Evolutionary conservation across 352 stramenopile genomes (phyloP), one percentile per base, ranked within the genome.

Genomic region (Halophytophthora polymorphica): DNA sequence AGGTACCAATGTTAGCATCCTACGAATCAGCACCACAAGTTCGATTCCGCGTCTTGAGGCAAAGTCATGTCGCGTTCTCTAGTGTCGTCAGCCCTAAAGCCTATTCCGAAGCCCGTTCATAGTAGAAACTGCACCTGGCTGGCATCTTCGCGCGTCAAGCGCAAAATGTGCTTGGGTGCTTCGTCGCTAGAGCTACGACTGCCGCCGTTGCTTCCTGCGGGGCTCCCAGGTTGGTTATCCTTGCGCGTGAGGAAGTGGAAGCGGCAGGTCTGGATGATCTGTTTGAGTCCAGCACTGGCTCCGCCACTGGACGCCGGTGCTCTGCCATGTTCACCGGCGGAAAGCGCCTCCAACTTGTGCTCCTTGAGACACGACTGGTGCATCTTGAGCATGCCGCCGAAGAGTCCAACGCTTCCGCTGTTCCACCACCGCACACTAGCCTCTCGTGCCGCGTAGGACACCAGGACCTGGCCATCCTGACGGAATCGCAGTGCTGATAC

Each of bases 361-460:
- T 94, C 81, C 40, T 90, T 90, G 21, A 94, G 68, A 56, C 83
- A 94, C 15, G 82, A 89, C 52, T 94, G 83, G 38, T 94, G 83
- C 66, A 94, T 88, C 68, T 91, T 91, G 41, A 94, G 69, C 75
- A 94, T 90, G 3, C 82, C 77, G 2, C 81, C 81, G 42, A 94
- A 91, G 6, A 94, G 49, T 1, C 81, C 82, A 3, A 76, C 75
- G 21, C 82, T 86, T 17, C 78, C 77, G 43, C 79, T 91, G 56
- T 94, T 94, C 83, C 83, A 94, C 81, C 81, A 94, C 5, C 82
- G 71, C 1, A 94, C 79, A 34, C 80, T 91, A 0, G 71, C 77
- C 45, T 94, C 82, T 0, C 82, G 73, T 37, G 83, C 81, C 8
- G 81, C 81, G 22, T 94, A 94, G 37, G 83, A 94, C 17, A 92